These are phyloP conservation scores for Trametes pubescens DNA, from an alignment of 1,284 basidiomycete species.

Conservation along the genomic window DNA sequence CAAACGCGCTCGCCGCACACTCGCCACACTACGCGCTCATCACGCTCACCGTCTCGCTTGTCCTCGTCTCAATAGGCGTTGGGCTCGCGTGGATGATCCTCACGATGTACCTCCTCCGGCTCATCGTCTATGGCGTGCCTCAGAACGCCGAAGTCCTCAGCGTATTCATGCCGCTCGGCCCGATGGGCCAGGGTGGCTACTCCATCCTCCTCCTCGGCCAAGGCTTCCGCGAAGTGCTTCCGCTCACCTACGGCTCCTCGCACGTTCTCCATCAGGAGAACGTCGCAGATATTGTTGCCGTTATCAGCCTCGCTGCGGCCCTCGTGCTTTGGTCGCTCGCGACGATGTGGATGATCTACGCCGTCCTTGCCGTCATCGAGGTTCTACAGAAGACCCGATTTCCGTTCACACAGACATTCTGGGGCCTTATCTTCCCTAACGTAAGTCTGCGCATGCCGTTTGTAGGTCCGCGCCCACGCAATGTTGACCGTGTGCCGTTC, in stretches of 20 bases:
- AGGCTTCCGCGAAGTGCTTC: slow-evolving; percentile 51
- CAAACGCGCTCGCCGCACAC: slow-evolving; percentile 48
- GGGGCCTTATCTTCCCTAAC: slow-evolving; percentile 62
- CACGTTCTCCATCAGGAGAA: slow-evolving; percentile 40
- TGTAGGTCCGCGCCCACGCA: not conserved
- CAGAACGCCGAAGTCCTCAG: slow-evolving; percentile 36
- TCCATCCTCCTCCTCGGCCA: slow-evolving; percentile 61
- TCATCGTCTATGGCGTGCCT: slow-evolving; percentile 53
- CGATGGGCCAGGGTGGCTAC: slow-evolving; percentile 59
- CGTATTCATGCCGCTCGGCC: slow-evolving; percentile 43
- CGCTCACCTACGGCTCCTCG: slow-evolving; percentile 39
- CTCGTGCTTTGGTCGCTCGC: slow-evolving; percentile 56
- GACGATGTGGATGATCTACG: slow-evolving; percentile 53
- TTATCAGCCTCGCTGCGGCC: slow-evolving; percentile 48
- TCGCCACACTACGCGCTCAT: slow-evolving; percentile 53
- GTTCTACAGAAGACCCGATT: slow-evolving; percentile 42
- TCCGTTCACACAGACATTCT: slow-evolving; percentile 53
- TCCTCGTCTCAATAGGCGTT: slow-evolving; percentile 60
- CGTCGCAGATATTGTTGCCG: slow-evolving; percentile 45
- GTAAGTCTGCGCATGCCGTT: slow-evolving; percentile 27
- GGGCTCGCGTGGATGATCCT: slow-evolving; percentile 58
- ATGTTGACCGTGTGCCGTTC: slow-evolving; percentile 8
- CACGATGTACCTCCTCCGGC: slow-evolving; percentile 52
- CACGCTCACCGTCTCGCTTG: slow-evolving; percentile 57
- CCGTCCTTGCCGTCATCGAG: slow-evolving; percentile 44